These are phyloP conservation scores for Gracilaria gracilis DNA, from an alignment of 23 red algal species.

Conservation along the genomic window DNA sequence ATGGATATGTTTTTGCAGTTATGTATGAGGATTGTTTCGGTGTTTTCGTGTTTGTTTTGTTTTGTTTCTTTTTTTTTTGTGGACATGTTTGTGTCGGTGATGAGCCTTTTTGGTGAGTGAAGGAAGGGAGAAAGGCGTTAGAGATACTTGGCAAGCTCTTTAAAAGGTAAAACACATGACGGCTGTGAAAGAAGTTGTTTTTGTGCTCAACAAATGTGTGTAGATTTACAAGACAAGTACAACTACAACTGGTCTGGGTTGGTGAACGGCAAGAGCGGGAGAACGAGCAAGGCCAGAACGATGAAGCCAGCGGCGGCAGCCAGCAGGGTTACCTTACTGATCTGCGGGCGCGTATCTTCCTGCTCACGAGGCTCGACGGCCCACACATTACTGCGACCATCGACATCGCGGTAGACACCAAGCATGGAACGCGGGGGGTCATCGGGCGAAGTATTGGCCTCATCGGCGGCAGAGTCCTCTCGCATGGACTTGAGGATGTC, in stretches of 20 bases:
- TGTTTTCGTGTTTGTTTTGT: neutral
- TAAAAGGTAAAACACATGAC: neutral
- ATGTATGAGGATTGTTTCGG: neutral
- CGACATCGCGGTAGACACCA: conserved; percentile 84
- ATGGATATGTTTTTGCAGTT: neutral
- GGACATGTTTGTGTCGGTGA: neutral
- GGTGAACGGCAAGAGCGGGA: conserved; percentile 77
- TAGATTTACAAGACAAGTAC: neutral
- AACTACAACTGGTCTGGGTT: conserved; percentile 81
- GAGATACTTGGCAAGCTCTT: neutral
- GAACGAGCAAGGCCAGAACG: conserved; percentile 52
- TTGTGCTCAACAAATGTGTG: too few relatives aligned
- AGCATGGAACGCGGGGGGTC: conserved; percentile 54
- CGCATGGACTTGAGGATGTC: conserved; percentile 67
- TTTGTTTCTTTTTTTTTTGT: neutral
- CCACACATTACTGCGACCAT: conserved; percentile 96
- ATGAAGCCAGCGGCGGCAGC: conserved; percentile 57
- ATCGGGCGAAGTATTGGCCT: neutral
- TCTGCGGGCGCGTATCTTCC: conserved; percentile 58
- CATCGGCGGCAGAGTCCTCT: conserved; percentile 51
- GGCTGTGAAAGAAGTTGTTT: too few relatives aligned
- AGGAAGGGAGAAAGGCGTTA: neutral
- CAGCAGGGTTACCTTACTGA: conserved; percentile 54
- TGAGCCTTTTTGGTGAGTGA: neutral
- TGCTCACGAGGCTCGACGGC: conserved; percentile 88